These are phyloP conservation scores for Corylus americana DNA, from an alignment of 306 rosid species.

Conservation along the genomic window DNA sequence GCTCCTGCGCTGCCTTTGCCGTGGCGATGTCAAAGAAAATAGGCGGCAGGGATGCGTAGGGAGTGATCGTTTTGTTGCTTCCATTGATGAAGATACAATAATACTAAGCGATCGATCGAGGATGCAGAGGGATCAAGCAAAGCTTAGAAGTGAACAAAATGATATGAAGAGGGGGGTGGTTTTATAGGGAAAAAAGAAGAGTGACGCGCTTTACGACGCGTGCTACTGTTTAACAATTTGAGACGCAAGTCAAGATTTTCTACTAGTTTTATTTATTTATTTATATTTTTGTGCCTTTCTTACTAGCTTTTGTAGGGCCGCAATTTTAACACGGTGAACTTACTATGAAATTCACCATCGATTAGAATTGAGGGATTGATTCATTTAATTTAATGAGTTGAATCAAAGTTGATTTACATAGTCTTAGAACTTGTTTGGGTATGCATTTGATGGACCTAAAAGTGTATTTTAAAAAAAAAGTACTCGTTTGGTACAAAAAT, in stretches of 20 bases:
- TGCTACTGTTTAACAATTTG: background rate
- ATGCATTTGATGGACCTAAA: no score
- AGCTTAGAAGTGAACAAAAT: background rate
- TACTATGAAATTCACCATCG: no score
- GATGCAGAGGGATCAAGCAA: background rate
- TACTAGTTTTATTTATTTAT: no score
- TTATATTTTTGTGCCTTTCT: no score
- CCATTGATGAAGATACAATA: conserved; percentile 16
- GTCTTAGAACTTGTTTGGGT: no score
- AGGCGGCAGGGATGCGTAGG: conserved; percentile 6
- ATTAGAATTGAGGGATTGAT: no score
- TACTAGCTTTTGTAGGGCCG: no score
- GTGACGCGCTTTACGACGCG: background rate
- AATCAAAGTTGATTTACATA: no score
- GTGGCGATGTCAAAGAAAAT: background rate
- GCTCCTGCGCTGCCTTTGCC: background rate
- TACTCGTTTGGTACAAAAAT: no score
- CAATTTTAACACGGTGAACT: no score
- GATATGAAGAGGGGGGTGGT: background rate
- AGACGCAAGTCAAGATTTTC: background rate
- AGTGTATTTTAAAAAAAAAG: no score
- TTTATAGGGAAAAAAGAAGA: background rate
- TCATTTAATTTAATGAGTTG: no score
- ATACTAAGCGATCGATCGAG: background rate
- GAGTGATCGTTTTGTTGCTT: conserved; percentile 6